phyloP scores from a whole-genome alignment of 352 stramenopile genomes.

The Pythium angustatum region DNA sequence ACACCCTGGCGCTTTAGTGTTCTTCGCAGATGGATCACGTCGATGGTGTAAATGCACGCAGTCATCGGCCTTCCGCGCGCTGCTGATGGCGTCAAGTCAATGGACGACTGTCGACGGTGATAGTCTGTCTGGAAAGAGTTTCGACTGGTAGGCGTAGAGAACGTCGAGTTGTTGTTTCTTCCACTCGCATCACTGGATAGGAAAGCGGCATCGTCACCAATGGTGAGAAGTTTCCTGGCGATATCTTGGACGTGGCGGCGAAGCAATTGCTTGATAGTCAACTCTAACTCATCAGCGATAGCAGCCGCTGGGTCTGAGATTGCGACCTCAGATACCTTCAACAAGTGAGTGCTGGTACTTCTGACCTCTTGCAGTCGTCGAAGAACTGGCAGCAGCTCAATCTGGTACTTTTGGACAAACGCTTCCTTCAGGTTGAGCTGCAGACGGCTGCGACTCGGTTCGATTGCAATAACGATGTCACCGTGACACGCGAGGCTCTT shows the following conservation, averaged over 20 bases:
- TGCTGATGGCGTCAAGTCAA: slow-evolving; percentile 33
- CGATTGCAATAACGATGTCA: slow-evolving; percentile 66
- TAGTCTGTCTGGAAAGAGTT: slow-evolving; percentile 4
- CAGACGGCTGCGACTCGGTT: slow-evolving; percentile 49
- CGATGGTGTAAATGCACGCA: slow-evolving; percentile 65
- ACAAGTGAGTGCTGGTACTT: slow-evolving; percentile 40
- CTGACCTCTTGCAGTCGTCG: slow-evolving; percentile 62
- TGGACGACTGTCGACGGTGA: slow-evolving; percentile 29
- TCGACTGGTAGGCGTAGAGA: background rate
- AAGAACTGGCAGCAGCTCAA: slow-evolving; percentile 67
- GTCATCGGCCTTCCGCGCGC: slow-evolving; percentile 18
- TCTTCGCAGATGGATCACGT: slow-evolving; percentile 61
- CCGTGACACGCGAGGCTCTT: slow-evolving; percentile 35
- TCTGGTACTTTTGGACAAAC: slow-evolving; percentile 62
- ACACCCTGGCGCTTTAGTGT: slow-evolving; percentile 61
- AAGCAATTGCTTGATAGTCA: slow-evolving; percentile 56
- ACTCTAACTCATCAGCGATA: slow-evolving; percentile 48
- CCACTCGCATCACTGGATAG: background rate
- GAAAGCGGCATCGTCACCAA: slow-evolving; percentile 46
- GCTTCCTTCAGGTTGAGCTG: slow-evolving; percentile 64
- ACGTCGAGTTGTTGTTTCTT: background rate
- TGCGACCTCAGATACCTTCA: background rate
- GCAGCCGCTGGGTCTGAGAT: slow-evolving; percentile 32
- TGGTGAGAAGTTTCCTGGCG: slow-evolving; percentile 51
- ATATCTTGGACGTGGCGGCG: slow-evolving; percentile 58